A percentile compares a stretch with the other conserved stretches of the same genome.
Evolutionary conservation across 2,329 filamentous ascomycete species (phyloP).

Genomic region (Epicoccum nigrum): DNA sequence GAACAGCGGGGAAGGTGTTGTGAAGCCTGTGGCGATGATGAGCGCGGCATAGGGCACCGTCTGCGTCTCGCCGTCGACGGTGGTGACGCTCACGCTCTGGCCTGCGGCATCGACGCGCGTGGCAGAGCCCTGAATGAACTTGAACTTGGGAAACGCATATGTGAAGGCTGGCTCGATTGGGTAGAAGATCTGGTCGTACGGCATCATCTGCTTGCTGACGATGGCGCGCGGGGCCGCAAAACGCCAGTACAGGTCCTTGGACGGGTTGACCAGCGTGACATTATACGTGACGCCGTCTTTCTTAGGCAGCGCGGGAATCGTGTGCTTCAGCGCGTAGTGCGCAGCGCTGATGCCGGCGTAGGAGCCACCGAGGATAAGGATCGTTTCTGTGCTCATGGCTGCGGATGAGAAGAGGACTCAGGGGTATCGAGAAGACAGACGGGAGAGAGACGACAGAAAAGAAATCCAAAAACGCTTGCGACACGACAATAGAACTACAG

Average conservation of each 20-base stretch:
- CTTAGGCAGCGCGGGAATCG: constrained; percentile 43
- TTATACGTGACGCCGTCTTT: constrained; percentile 53
- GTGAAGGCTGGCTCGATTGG: constrained; percentile 60
- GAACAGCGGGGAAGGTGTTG: constrained; percentile 54
- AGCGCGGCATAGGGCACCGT: constrained; percentile 59
- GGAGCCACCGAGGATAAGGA: constrained; percentile 46
- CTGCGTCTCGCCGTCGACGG: constrained; percentile 40
- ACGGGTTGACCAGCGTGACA: constrained; percentile 62
- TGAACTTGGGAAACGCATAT: constrained; percentile 56
- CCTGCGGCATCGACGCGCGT: constrained; percentile 54
- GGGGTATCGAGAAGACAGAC: constrained; percentile 7
- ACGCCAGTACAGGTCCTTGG: constrained; percentile 61
- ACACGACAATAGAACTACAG: constrained; percentile 6
- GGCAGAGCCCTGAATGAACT: constrained; percentile 59
- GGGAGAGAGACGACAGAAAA: background rate
- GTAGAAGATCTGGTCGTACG: constrained; percentile 56
- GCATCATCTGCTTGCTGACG: constrained; percentile 58
- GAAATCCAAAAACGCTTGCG: background rate
- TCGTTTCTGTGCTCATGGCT: constrained; percentile 44
- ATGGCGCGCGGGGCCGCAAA: constrained; percentile 61
- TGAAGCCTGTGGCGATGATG: constrained; percentile 62
- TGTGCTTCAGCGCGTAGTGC: constrained; percentile 46
- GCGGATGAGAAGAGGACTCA: background rate
- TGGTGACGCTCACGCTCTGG: constrained; percentile 52
- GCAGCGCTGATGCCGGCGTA: constrained; percentile 45